Percentiles rank a stretch among this genome's conserved stretches.
These are phyloP conservation scores for Linnemannia hyalina DNA, from an alignment of 192 early-diverging fungal genomes.

Conservation along the genomic window DNA sequence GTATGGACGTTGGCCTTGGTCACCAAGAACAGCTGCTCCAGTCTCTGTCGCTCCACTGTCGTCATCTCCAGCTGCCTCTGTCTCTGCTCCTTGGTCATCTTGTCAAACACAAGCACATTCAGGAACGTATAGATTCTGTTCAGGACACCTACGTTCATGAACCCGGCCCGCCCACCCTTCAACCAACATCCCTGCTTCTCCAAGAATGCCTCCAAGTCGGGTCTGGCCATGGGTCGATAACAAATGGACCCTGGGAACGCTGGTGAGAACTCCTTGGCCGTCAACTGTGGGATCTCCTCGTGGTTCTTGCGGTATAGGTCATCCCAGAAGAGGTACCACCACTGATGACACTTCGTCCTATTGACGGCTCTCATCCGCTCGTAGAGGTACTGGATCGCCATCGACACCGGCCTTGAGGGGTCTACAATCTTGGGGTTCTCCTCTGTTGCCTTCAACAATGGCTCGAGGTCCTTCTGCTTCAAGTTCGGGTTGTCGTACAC, in stretches of 20 bases:
- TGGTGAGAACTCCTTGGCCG: conserved; percentile 71
- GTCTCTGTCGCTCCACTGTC: conserved; percentile 36
- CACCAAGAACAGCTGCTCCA: conserved; percentile 45
- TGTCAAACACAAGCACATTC: conserved; percentile 59
- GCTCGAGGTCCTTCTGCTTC: conserved; percentile 40
- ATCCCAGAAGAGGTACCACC: conserved; percentile 81
- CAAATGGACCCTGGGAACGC: conserved; percentile 70
- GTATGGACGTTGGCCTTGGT: conserved; percentile 46
- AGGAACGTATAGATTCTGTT: conserved; percentile 74
- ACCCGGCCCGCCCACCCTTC: conserved; percentile 61
- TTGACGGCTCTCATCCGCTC: conserved; percentile 58
- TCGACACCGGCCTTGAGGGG: conserved; percentile 24
- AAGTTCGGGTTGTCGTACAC: conserved; percentile 60
- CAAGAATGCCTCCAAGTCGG: conserved; percentile 68
- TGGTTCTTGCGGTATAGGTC: conserved; percentile 74
- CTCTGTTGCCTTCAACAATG: conserved; percentile 51
- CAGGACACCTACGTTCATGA: conserved; percentile 73
- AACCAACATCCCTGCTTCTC: conserved; percentile 55
- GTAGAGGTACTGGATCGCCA: conserved; percentile 53
- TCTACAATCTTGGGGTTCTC: conserved; percentile 44
- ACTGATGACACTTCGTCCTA: conserved; percentile 56
- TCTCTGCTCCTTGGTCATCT: conserved; percentile 42
- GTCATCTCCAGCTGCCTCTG: conserved; percentile 44
- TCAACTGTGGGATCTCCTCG: conserved; percentile 57
- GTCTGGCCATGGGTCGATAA: conserved; percentile 68